Conservation (phyloP, 2,329 filamentous ascomycete species). For the Myriosclerotinia curreyana region DNA sequence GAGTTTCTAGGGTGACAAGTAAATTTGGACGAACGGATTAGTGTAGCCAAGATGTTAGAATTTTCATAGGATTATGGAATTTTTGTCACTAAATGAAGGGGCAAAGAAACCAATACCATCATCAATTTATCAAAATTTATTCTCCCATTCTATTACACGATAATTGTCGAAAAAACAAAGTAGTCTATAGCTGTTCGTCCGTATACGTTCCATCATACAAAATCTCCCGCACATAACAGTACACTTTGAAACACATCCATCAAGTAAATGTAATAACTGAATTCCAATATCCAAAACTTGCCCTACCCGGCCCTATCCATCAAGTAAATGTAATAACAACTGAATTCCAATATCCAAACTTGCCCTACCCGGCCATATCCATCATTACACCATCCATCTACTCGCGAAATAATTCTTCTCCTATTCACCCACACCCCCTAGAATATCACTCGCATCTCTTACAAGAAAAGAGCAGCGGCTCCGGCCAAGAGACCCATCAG, state of each 20-base stretch:
- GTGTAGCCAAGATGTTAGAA: no score
- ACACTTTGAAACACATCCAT: constrained; percentile 2
- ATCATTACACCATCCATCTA: constrained; percentile 12
- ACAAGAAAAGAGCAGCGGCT: constrained; percentile 20
- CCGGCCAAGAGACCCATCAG: constrained; percentile 21
- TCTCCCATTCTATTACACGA: constrained; percentile 3
- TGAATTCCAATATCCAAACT: not conserved
- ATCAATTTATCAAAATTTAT: constrained; percentile 8
- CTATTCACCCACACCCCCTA: not conserved
- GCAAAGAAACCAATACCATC: no score
- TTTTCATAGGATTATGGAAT: no score
- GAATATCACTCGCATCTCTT: not conserved
- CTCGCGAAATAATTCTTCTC: not conserved
- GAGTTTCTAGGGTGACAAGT: no score
- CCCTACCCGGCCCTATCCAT: constrained; percentile 3
- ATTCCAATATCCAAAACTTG: constrained; percentile 4
- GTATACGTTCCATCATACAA: constrained; percentile 1
- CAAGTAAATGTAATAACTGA: constrained; percentile 3
- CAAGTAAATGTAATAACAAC: constrained; percentile 4
- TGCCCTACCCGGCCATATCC: not conserved
- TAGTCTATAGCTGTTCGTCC: constrained; percentile 9
- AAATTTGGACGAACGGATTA: no score
- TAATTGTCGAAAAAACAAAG: not conserved
- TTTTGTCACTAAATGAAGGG: no score
- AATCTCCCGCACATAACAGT: not conserved